These are phyloP conservation scores for Fusarium sp. DNA, from an alignment of 2,329 filamentous ascomycete genomes.

Conservation along the genomic window DNA sequence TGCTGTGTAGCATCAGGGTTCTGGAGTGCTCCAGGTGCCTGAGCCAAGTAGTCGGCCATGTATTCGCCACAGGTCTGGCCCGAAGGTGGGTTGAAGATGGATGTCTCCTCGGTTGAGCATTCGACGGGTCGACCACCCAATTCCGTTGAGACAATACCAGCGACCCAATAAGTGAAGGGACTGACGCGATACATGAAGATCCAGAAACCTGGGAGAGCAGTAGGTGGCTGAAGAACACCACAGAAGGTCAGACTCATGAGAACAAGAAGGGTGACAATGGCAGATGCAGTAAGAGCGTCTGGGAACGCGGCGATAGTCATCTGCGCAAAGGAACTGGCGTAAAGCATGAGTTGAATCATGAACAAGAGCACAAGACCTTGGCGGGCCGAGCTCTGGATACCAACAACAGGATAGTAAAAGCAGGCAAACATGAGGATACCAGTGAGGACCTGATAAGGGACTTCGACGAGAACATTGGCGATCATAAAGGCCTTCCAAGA, in stretches of 20 bases:
- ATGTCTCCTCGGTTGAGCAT: slow-evolving; percentile 66
- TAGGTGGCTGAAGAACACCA: slow-evolving; percentile 67
- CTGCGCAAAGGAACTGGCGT: slow-evolving; percentile 77
- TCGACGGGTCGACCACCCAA: slow-evolving; percentile 44
- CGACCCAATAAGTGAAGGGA: slow-evolving; percentile 73
- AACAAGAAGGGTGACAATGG: slow-evolving; percentile 66
- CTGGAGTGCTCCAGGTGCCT: slow-evolving; percentile 44
- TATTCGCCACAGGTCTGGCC: slow-evolving; percentile 59
- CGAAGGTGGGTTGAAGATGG: slow-evolving; percentile 70
- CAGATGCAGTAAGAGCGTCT: slow-evolving; percentile 64
- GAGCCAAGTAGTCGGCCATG: slow-evolving; percentile 61
- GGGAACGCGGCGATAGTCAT: slow-evolving; percentile 78
- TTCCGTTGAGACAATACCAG: slow-evolving; percentile 59
- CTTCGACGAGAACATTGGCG: slow-evolving; percentile 77
- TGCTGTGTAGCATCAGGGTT: slow-evolving; percentile 21
- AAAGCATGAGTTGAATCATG: slow-evolving; percentile 74
- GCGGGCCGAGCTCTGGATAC: slow-evolving; percentile 61
- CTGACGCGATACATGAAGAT: slow-evolving; percentile 77
- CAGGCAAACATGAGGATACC: slow-evolving; percentile 71
- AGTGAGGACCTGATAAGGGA: slow-evolving; percentile 75
- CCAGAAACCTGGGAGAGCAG: slow-evolving; percentile 72
- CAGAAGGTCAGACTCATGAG: slow-evolving; percentile 39
- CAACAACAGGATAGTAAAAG: slow-evolving; percentile 75
- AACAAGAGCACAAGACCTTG: slow-evolving; percentile 74
- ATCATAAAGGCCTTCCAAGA: slow-evolving; percentile 80